These are phyloP conservation scores for Carpinus fangiana DNA, from an alignment of 306 rosid species.

Conservation along the genomic window DNA sequence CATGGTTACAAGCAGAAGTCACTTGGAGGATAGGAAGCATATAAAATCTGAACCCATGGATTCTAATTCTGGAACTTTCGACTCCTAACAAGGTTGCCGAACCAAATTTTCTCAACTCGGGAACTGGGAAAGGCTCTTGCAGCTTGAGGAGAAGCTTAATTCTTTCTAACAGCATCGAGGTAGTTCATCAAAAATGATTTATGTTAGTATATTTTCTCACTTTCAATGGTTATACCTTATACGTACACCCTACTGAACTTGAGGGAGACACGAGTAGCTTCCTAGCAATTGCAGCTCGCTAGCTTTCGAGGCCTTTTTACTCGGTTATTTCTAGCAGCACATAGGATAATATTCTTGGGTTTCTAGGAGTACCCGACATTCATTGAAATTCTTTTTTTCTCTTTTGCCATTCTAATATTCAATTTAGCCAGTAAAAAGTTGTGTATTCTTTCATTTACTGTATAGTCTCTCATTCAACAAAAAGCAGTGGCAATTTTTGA, in stretches of 20 bases:
- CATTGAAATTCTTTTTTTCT: constrained; percentile 31
- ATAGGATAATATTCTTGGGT: constrained; percentile 22
- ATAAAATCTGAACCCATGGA: constrained; percentile 7
- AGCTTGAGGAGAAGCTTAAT: constrained; percentile 34
- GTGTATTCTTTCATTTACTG: constrained; percentile 60
- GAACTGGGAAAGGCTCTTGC: constrained; percentile 23
- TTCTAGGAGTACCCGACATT: constrained; percentile 36
- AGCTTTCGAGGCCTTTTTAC: constrained; percentile 38
- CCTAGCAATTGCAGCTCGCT: constrained; percentile 37
- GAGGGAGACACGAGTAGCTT: constrained; percentile 32
- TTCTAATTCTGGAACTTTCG: constrained; percentile 17
- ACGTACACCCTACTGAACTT: constrained; percentile 23
- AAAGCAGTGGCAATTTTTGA: constrained; percentile 48
- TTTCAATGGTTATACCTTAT: constrained; percentile 45
- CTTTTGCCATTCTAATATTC: constrained; percentile 33
- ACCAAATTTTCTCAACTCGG: constrained; percentile 33
- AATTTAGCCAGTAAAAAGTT: constrained; percentile 36
- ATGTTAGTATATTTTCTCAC: constrained; percentile 29
- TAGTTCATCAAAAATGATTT: constrained; percentile 9
- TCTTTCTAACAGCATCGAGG: constrained; percentile 41
- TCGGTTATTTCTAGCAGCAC: constrained; percentile 37
- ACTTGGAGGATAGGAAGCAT: constrained; percentile 66
- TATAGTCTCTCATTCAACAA: constrained; percentile 37
- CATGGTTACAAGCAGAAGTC: constrained; percentile 83
- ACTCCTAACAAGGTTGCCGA: constrained; percentile 9